A percentile compares a stretch with the other conserved stretches of the same genome.
Conservation (phyloP, 2,329 filamentous ascomycete species). For the Pseudocercospora ulei region DNA sequence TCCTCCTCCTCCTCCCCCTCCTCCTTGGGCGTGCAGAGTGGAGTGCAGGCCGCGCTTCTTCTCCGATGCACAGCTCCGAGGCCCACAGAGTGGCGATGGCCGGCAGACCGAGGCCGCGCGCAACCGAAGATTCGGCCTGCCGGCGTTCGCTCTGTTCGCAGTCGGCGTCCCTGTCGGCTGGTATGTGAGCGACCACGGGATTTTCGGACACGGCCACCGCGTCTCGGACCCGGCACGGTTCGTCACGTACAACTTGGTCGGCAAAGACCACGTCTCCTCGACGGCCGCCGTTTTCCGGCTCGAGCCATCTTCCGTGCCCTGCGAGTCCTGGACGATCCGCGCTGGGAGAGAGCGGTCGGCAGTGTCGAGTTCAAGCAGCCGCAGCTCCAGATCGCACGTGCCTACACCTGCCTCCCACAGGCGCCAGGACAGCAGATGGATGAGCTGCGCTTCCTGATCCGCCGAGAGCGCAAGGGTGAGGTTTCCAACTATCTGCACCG, state of each 20-base stretch:
- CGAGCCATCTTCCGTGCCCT: slow-evolving; percentile 33
- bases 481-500: slow-evolving; percentile 71
- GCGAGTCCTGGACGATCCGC: slow-evolving; percentile 20
- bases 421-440: slow-evolving; percentile 29
- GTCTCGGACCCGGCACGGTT: slow-evolving; percentile 21
- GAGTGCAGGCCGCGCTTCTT: too few species aligned
- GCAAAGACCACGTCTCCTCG: slow-evolving; percentile 54
- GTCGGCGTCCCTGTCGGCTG: slow-evolving; percentile 22
- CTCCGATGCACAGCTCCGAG: too few species aligned
- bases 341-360: slow-evolving; percentile 55
- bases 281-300: slow-evolving; percentile 62
- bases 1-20: too few species aligned
- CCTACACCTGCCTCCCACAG: slow-evolving; percentile 79
- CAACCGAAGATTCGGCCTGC: slow-evolving; percentile 13
- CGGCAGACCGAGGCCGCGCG: too few species aligned
- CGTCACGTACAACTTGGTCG: slow-evolving; percentile 50
- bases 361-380: slow-evolving; percentile 91
- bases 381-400: slow-evolving; percentile 78
- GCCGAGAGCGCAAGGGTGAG: slow-evolving; percentile 69
- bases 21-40: too few species aligned
- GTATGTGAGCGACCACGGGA: slow-evolving; percentile 16
- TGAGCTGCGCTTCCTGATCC: slow-evolving; percentile 62
- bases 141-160: slow-evolving; percentile 22
- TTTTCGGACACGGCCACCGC: slow-evolving; percentile 4
- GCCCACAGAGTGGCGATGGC: too few species aligned